These are phyloP conservation scores for Malus hybrid DNA, from an alignment of 331 rosid species.

Conservation along the genomic window DNA sequence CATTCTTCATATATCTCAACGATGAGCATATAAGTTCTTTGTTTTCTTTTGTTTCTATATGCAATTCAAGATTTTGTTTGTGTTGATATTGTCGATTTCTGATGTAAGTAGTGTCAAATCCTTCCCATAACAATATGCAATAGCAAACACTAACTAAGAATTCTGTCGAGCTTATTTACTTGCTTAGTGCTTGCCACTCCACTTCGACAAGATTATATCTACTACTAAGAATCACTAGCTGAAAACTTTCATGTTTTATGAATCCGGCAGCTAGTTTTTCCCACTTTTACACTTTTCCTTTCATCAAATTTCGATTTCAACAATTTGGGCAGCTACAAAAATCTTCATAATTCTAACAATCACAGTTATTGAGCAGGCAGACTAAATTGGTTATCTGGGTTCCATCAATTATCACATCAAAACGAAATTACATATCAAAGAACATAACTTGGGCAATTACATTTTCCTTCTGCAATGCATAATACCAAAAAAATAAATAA, in stretches of 20 bases:
- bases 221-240: not conserved
- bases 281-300: not conserved
- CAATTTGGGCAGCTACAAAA: not conserved
- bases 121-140: too few species aligned
- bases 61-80: not conserved
- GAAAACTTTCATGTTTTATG: not conserved
- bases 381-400: not conserved
- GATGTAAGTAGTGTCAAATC: not conserved
- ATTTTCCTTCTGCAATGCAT: not conserved
- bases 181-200: not conserved
- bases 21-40: not conserved
- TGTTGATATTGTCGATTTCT: not conserved
- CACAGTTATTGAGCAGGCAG: not conserved
- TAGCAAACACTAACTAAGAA: too few species aligned
- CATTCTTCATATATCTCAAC: not conserved
- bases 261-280: not conserved
- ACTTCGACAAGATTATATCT: not conserved
- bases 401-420: not conserved
- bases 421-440: not conserved
- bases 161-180: too few species aligned
- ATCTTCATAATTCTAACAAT: not conserved
- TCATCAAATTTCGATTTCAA: not conserved
- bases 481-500: not conserved
- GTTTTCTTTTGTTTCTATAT: not conserved
- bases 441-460: not conserved